Percentiles rank a stretch among this genome's conserved stretches.
phyloP scores from a whole-genome alignment of 768 basidiomycete genomes.

The Cubamyces lactineus region DNA sequence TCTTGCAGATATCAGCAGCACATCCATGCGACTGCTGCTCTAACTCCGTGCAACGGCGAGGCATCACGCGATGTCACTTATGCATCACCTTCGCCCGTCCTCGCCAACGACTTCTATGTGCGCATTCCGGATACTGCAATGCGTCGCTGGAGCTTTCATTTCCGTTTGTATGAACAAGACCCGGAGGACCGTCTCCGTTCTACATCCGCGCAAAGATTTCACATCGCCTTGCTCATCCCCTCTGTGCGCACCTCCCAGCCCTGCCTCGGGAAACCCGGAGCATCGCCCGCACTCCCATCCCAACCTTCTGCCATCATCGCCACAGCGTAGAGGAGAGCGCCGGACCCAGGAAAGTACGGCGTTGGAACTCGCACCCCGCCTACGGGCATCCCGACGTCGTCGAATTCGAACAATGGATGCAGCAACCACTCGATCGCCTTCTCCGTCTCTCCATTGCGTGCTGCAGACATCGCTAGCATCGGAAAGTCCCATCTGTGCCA shows the following conservation, averaged over 20 bases:
- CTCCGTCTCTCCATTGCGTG: conserved; percentile 51
- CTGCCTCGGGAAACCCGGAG: conserved; percentile 45
- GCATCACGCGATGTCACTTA: neutral
- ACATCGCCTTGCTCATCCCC: conserved; percentile 42
- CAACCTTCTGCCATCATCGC: conserved; percentile 65
- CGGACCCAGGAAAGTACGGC: conserved; percentile 63
- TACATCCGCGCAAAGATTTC: neutral
- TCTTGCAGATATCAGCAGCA: neutral
- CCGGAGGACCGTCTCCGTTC: conserved; percentile 1
- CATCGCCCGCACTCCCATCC: conserved; percentile 46
- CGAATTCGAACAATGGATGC: conserved; percentile 57
- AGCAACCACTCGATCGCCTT: conserved; percentile 59
- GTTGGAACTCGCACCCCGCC: conserved; percentile 58
- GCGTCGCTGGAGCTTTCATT: neutral
- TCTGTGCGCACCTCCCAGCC: conserved; percentile 46
- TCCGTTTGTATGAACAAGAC: neutral
- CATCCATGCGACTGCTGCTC: neutral
- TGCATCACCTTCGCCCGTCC: neutral
- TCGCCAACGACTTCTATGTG: neutral
- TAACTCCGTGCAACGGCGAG: neutral
- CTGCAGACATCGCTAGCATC: conserved; percentile 65
- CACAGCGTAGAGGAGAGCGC: conserved; percentile 51
- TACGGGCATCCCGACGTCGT: conserved; percentile 63
- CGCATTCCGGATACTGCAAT: neutral
- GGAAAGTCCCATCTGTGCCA: conserved; percentile 60